Percentiles rank a stretch among this genome's conserved stretches.
These are phyloP conservation scores for Naganishia friedmannii DNA, from an alignment of 768 basidiomycete species.

Conservation along the genomic window DNA sequence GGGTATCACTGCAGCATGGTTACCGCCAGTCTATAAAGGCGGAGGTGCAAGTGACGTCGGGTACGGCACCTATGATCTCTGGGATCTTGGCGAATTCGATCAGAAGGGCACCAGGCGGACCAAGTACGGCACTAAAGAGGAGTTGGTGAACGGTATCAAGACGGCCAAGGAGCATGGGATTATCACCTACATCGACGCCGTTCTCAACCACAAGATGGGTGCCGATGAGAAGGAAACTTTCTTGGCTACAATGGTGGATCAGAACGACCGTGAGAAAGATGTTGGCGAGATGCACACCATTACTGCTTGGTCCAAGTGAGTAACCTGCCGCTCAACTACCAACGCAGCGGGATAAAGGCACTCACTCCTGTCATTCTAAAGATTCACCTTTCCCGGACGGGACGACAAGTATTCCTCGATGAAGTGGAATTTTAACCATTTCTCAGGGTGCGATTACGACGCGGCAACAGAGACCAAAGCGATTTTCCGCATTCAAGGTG, in stretches of 20 bases:
- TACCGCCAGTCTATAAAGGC: slow-evolving; percentile 43
- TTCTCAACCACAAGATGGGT: slow-evolving; percentile 74
- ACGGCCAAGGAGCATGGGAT: slow-evolving; percentile 68
- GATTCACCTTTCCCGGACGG: slow-evolving; percentile 76
- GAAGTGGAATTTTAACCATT: slow-evolving; percentile 66
- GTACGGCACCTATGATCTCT: slow-evolving; percentile 27
- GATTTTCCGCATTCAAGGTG: slow-evolving; percentile 66
- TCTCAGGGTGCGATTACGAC: slow-evolving; percentile 79
- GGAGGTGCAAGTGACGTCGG: slow-evolving; percentile 10
- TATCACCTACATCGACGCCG: slow-evolving; percentile 68
- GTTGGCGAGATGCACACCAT: slow-evolving; percentile 65
- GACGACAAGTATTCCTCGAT: slow-evolving; percentile 57
- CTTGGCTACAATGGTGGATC: slow-evolving; percentile 67
- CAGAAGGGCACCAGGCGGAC: slow-evolving; percentile 55
- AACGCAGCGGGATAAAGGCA: too few relatives aligned
- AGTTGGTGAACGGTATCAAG: slow-evolving; percentile 68
- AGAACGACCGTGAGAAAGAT: slow-evolving; percentile 64
- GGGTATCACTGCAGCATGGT: slow-evolving; percentile 54
- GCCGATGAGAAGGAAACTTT: slow-evolving; percentile 73
- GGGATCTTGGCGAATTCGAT: slow-evolving; percentile 36
- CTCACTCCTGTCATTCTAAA: slow-evolving; percentile 36
- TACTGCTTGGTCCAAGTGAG: slow-evolving; percentile 59
- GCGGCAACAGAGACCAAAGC: slow-evolving; percentile 60
- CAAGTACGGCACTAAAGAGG: slow-evolving; percentile 82
- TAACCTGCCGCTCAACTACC: neutral